phyloP scores from a whole-genome alignment of 1,284 basidiomycete species.

The Puccinia polysora region DNA sequence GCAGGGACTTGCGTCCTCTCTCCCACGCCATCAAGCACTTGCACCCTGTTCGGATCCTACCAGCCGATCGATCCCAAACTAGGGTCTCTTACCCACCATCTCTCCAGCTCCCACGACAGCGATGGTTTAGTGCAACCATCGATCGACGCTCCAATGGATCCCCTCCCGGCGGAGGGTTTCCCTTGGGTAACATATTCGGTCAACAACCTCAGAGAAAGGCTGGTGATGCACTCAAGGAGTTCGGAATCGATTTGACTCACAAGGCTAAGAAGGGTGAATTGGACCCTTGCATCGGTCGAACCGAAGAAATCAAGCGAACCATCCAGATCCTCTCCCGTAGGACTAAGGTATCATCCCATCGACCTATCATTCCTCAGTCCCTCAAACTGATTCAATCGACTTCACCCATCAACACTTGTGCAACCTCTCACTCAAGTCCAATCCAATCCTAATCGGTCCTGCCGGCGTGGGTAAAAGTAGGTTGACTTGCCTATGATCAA shows the following conservation, averaged over 20 bases:
- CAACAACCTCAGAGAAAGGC: slow-evolving; percentile 46
- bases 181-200: slow-evolving; percentile 51
- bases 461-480: slow-evolving; percentile 51
- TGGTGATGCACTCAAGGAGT: slow-evolving; percentile 48
- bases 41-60: too few relatives aligned
- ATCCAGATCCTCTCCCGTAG: slow-evolving; percentile 63
- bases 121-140: slow-evolving; percentile 1
- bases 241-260: slow-evolving; percentile 78
- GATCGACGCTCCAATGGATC: not conserved
- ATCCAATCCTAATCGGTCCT: slow-evolving; percentile 64
- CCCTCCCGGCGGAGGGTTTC: slow-evolving; percentile 46
- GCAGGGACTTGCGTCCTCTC: too few relatives aligned
- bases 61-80: too few relatives aligned
- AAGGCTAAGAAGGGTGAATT: slow-evolving; percentile 76
- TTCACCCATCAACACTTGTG: not conserved
- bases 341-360: slow-evolving; percentile 39
- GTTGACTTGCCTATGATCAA: not conserved
- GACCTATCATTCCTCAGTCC: too few relatives aligned
- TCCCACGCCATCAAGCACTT: too few relatives aligned
- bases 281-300: slow-evolving; percentile 76
- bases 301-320: slow-evolving; percentile 74
- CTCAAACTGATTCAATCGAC: not conserved
- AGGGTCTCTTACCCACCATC: too few relatives aligned
- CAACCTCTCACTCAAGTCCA: slow-evolving; percentile 58
- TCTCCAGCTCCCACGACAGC: not conserved